These are phyloP conservation scores for Sarcocystis neurona DNA, from an alignment of 169 alveolate genomes.

Conservation along the genomic window DNA sequence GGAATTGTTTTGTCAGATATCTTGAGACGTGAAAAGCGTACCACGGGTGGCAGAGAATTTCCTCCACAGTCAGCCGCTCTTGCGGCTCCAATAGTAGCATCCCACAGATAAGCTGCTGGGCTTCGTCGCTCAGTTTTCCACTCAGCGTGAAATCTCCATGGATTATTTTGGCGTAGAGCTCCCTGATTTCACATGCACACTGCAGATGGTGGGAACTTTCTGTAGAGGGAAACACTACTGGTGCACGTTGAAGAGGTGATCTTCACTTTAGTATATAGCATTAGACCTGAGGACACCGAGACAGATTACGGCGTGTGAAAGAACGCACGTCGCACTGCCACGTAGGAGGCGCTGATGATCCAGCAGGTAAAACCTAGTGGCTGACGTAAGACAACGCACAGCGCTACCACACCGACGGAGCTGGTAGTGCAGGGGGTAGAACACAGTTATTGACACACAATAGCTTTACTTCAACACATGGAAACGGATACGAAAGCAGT, in stretches of 20 bases:
- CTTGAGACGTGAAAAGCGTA: too few species aligned
- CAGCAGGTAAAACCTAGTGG: not conserved
- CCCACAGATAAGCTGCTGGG: conserved; percentile 34
- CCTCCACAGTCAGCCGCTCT: conserved; percentile 36
- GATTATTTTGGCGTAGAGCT: conserved; percentile 48
- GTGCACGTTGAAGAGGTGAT: not conserved
- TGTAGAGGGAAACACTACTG: not conserved
- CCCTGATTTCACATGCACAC: too few species aligned
- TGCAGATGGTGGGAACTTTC: not conserved
- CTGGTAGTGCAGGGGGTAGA: too few species aligned
- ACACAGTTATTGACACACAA: too few species aligned
- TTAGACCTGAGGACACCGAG: not conserved
- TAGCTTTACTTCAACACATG: not conserved
- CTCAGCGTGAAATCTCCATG: conserved; percentile 44
- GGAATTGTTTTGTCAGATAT: too few species aligned
- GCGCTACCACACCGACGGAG: too few species aligned
- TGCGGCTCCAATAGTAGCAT: conserved; percentile 38
- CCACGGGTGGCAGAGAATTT: conserved; percentile 47
- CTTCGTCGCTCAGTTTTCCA: conserved; percentile 27
- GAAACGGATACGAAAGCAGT: not conserved
- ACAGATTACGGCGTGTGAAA: not conserved
- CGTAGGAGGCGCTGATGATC: not conserved
- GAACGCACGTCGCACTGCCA: not conserved
- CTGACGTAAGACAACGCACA: too few species aligned
- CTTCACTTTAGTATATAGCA: not conserved